Evolutionary conservation across 2,329 filamentous ascomycete species (phyloP).

Genomic region (Raffaelea arxii): DNA sequence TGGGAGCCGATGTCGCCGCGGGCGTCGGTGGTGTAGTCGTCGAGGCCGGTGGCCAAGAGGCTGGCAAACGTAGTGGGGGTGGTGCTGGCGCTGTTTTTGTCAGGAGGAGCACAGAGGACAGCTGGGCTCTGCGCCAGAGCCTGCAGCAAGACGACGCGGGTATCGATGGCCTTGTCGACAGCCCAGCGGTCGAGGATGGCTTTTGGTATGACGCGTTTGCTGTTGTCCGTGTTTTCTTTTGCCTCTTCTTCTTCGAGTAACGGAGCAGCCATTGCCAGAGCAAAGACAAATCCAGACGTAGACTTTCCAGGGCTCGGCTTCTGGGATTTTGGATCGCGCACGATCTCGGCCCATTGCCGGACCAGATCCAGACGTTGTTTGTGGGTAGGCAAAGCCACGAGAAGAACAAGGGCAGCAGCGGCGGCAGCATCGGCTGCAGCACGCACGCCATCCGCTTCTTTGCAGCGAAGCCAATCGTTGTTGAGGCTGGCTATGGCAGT

Average conservation of each 20-base stretch:
- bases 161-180: slow-evolving; percentile 38
- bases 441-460: slow-evolving; percentile 39
- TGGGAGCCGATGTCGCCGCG: slow-evolving; percentile 85
- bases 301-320: slow-evolving; percentile 26
- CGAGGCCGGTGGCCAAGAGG: slow-evolving; percentile 50
- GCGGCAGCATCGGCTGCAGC: slow-evolving; percentile 43
- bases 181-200: slow-evolving; percentile 45
- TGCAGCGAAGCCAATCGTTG: slow-evolving; percentile 34
- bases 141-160: slow-evolving; percentile 43
- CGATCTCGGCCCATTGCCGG: slow-evolving; percentile 34
- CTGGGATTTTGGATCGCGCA: slow-evolving; percentile 22
- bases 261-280: slow-evolving; percentile 40
- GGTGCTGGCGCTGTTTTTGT: slow-evolving; percentile 14
- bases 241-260: slow-evolving; percentile 14
- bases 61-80: slow-evolving; percentile 29
- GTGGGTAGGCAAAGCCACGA: slow-evolving; percentile 27
- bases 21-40: slow-evolving; percentile 86
- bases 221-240: not conserved
- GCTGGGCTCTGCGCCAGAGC: slow-evolving; percentile 39
- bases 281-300: slow-evolving; percentile 42
- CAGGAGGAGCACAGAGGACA: slow-evolving; percentile 16
- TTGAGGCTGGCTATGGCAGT: slow-evolving; percentile 21
- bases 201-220: slow-evolving; percentile 23
- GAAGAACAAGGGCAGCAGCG: slow-evolving; percentile 38
- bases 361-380: slow-evolving; percentile 18